Evolutionary conservation across 2,329 filamentous ascomycete species (phyloP).

Genomic region (Pyricularia pennisetigena): DNA sequence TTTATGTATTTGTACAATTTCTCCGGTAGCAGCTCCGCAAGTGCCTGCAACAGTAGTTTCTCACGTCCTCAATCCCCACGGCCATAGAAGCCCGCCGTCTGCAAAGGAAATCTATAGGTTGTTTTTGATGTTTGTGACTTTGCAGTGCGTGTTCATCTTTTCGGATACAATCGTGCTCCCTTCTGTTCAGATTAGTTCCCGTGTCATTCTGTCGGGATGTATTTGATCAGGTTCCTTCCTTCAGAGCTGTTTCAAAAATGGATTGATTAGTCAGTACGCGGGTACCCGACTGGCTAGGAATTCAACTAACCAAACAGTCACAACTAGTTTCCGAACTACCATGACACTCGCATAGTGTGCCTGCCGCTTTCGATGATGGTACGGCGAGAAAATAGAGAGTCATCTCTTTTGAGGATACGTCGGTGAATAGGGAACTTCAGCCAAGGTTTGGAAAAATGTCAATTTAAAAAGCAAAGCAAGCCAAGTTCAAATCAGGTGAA

Average conservation of each 20-base stretch:
- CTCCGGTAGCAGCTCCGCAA: no score
- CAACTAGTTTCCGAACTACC: not conserved
- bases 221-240: not conserved
- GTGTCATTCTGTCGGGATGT: not conserved
- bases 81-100: not conserved
- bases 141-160: not conserved
- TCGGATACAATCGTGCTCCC: not conserved
- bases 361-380: not conserved
- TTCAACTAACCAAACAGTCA: not conserved
- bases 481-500: not conserved
- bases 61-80: no score
- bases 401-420: not conserved
- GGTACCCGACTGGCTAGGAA: not conserved
- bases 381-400: not conserved
- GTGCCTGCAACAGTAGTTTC: no score
- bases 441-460: not conserved
- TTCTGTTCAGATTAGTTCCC: not conserved
- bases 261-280: not conserved
- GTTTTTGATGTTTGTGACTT: not conserved
- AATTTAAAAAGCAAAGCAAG: not conserved
- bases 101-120: not conserved
- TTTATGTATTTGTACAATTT: no score
- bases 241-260: not conserved
- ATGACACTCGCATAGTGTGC: not conserved
- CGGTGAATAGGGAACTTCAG: not conserved